phyloP scores from a whole-genome alignment of 192 early-diverging fungal genomes.

The Borealophlyctis nickersoniae region DNA sequence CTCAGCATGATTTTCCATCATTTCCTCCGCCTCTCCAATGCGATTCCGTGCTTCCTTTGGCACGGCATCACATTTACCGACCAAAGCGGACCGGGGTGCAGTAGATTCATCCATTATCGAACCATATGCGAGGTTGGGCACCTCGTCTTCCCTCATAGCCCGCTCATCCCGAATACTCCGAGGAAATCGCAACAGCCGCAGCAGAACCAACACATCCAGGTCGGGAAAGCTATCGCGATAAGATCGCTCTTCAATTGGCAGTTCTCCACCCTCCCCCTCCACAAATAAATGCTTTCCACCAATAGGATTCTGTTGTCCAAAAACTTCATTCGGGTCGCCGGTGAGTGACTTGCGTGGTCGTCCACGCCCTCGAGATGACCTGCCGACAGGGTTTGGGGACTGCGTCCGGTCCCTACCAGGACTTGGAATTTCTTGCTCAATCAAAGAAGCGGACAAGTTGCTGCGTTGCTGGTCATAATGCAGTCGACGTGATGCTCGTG shows the following conservation, averaged over 20 bases:
- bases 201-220: constrained; percentile 53
- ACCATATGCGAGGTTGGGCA: neutral
- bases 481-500: neutral
- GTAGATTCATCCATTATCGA: neutral
- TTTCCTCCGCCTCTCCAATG: neutral
- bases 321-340: no score
- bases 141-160: no score
- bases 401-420: neutral
- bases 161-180: no score
- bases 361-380: neutral
- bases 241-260: constrained; percentile 83
- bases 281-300: neutral
- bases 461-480: neutral
- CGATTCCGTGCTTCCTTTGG: neutral
- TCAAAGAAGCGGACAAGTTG: neutral
- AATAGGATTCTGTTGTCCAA: neutral
- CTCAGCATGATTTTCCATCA: neutral
- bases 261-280: constrained; percentile 18
- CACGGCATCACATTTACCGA: neutral
- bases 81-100: neutral
- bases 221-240: constrained; percentile 81
- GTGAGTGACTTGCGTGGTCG: no score
- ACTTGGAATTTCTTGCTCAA: neutral
- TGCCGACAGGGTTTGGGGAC: neutral
- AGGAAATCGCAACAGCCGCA: constrained; percentile 40